Base-by-base conservation (phyloP, 75 land plant genomes). In the Larix kaempferi region DNA sequence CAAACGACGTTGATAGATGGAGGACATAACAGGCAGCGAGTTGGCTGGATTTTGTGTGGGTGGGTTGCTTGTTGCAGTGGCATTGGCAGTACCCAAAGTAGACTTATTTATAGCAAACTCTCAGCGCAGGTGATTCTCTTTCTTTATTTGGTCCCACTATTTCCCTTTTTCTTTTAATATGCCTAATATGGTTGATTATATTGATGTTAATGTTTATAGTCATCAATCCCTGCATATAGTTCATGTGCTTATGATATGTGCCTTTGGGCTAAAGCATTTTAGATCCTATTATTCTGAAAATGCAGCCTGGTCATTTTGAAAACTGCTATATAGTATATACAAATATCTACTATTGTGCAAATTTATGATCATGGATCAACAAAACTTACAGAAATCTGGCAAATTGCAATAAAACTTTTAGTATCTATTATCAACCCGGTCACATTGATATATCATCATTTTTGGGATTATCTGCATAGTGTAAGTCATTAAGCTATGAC, bases 21-120 rank as follows among this genome's bases (percentile, higher is more conserved):
- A 78, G 66, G 56, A 23, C 14, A 77, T 84, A 59, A 86, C 86
- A 57, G 33, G 78, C 15, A 86, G 75, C 54, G 87, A 86, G 65
- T 61, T 83, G 13, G 87, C 87, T 27, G 87, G 87, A 11, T 71
- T 84, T 56, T 82, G 76, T 55, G 87, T 86, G 74, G 87, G 87
- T 21, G 87, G 74, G 10, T 60, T 86, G 19, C 63, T 86, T 22
- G 59, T 86, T 33, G 82, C 74, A 16, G 87, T 86, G 39, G 82
- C 87, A 41, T 27, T 86, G 14, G 83, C 87, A 17, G 77, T 86
- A 41, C 86, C 87, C 26, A 83, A 75, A 61, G 82, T 86, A 25
- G 87, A 86, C 75, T 39, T 59, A 44, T 86, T 78, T 56, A 79
- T 86, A 6, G 87, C 87, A 16, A 59, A 74, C 6, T 56, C 73